Base-by-base conservation (phyloP, 75 land plant genomes). In the Larix kaempferi region DNA sequence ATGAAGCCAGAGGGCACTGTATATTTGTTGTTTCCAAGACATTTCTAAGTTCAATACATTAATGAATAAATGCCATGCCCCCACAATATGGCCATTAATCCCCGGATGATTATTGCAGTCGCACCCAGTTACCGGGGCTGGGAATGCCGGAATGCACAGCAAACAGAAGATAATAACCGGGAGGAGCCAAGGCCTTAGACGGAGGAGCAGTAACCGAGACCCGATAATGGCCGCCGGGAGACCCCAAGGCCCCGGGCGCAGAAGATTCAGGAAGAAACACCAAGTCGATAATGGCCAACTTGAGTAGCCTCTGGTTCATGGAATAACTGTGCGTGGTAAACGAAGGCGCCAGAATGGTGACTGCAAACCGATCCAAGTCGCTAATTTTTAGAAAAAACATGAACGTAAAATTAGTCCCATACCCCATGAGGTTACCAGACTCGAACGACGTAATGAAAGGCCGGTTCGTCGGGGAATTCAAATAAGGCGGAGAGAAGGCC, bases 131-230 rank as follows among this genome's bases (percentile, higher is more conserved):
- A 33, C 87, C 95, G 2, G 52, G 54, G 44, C 89, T 89, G 37
- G 95, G 95, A 56, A 90, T 55, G 27, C 81, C 85, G 15, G 37
- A 78, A 76, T 95, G 86, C 35, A 95, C 85, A 23, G 88, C 88
- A 60, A 84, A 91, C 29, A 93, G 56, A 74, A 95, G 75, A 76
- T 95, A 95, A 74, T 95, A 94, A 16, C 91, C 90, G 19, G 89
- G 78, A 22, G 97, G 99, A 21, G 96, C 98, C 44, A 93, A 23
- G 21, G 33, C 76, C 8, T 58, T 25, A 19, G 86, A 81, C 15
- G 76, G 76, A 49, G 98, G 98, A 21, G 82, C 81, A 16, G 76
- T 56, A 21, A 83, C 85, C 10, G 26, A 29, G 23, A 89, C 63
- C 59, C 64, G 62, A 75, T 78, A 87, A 71, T 91, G 90, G 16